Conservation (phyloP, 2,329 filamentous ascomycete genomes). For the Cordyceps farinosa region DNA sequence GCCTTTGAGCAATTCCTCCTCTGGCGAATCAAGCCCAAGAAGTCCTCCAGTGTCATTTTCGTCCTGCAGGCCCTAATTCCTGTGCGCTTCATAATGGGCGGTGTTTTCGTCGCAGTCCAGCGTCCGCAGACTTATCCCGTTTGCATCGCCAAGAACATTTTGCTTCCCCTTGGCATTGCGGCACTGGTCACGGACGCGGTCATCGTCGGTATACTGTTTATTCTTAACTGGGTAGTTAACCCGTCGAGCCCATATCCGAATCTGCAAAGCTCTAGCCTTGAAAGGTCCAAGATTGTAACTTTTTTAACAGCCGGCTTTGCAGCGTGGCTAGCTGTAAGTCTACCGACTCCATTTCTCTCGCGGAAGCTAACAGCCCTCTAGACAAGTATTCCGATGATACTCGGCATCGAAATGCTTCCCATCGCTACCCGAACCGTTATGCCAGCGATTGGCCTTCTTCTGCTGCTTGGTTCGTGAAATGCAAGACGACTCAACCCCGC, state of each 20-base stretch:
- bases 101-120: constrained; percentile 52
- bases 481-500: neutral
- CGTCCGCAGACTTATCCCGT: constrained; percentile 49
- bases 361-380: constrained; percentile 26
- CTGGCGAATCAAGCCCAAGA: constrained; percentile 45
- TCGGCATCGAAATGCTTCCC: constrained; percentile 43
- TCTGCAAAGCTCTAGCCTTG: constrained; percentile 16
- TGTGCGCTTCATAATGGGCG: constrained; percentile 50
- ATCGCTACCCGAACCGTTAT: constrained; percentile 47
- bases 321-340: constrained; percentile 54
- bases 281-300: constrained; percentile 37
- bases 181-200: constrained; percentile 44
- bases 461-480: constrained; percentile 42
- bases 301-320: constrained; percentile 41
- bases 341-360: neutral
- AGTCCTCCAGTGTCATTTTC: constrained; percentile 35
- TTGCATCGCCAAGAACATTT: constrained; percentile 47
- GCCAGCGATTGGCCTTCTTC: constrained; percentile 47
- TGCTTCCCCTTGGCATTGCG: constrained; percentile 43
- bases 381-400: constrained; percentile 49
- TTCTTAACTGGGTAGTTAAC: constrained; percentile 23
- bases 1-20: constrained; percentile 52
- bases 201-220: constrained; percentile 41
- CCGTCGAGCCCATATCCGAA: neutral
- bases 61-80: constrained; percentile 46